Evolutionary conservation across 2,329 filamentous ascomycete genomes (phyloP).

Genomic region (Thelonectria discophora): DNA sequence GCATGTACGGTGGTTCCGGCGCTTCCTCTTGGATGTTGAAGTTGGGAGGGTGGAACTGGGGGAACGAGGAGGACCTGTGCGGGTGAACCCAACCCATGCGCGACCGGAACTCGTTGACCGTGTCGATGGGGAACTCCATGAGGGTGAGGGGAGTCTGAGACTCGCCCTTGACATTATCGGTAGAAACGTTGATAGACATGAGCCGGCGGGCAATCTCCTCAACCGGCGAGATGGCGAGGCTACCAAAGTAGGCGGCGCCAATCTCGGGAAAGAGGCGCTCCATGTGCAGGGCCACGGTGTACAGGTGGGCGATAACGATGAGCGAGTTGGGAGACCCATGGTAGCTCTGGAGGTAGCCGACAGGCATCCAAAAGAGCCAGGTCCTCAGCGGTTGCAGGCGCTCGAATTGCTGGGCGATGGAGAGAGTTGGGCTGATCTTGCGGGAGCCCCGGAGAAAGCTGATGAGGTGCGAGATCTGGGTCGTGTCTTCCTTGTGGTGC

Average conservation of each 20-base stretch:
- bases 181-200: conserved; percentile 71
- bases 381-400: conserved; percentile 87
- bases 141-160: conserved; percentile 70
- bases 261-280: conserved; percentile 93
- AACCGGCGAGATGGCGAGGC: conserved; percentile 79
- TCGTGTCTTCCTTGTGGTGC: conserved; percentile 74
- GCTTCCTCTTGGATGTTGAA: conserved; percentile 60
- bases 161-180: conserved; percentile 64
- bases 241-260: conserved; percentile 86
- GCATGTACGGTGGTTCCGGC: conserved; percentile 57
- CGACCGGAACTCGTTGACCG: conserved; percentile 72
- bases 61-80: conserved; percentile 66
- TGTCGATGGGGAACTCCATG: conserved; percentile 78
- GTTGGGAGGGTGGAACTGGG: conserved; percentile 66
- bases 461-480: conserved; percentile 73
- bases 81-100: conserved; percentile 74
- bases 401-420: conserved; percentile 86
- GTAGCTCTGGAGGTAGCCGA: conserved; percentile 81
- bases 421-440: conserved; percentile 73
- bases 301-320: conserved; percentile 89
- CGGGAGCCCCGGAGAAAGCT: conserved; percentile 77
- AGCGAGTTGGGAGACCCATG: conserved; percentile 80
- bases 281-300: conserved; percentile 85
- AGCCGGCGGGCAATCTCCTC: conserved; percentile 86
- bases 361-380: conserved; percentile 96